phyloP scores from a whole-genome alignment of 805 yeast species.

The Pichia ethanolica region DNA sequence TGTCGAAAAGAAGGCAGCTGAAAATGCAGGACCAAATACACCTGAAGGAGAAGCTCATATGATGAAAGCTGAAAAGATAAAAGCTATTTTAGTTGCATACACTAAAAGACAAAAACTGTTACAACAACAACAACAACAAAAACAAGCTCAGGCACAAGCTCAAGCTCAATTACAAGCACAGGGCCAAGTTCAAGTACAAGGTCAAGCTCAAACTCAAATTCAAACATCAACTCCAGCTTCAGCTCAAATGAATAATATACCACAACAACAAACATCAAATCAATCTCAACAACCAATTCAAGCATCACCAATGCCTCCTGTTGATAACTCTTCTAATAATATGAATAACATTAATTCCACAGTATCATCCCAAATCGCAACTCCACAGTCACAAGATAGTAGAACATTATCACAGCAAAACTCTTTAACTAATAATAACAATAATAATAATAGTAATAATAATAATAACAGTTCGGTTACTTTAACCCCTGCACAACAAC shows the following conservation, averaged over 20 bases:
- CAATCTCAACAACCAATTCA: neutral
- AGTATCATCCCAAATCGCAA: neutral
- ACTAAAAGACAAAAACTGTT: constrained; percentile 22
- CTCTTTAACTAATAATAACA: neutral
- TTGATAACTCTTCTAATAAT: constrained; percentile 5
- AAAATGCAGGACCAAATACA: constrained; percentile 50
- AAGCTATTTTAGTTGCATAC: constrained; percentile 46
- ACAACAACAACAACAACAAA: constrained; percentile 27
- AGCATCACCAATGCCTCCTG: constrained; percentile 4
- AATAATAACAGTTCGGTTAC: constrained; percentile 7
- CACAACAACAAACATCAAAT: constrained; percentile 1
- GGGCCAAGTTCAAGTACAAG: constrained; percentile 6
- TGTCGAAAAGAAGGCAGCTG: constrained; percentile 54
- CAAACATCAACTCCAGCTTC: neutral
- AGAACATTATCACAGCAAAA: constrained; percentile 8
- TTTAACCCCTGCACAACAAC: constrained; percentile 17
- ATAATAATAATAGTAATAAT: neutral
- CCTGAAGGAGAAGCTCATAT: constrained; percentile 58
- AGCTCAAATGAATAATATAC: neutral
- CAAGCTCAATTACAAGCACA: constrained; percentile 6
- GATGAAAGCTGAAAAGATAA: constrained; percentile 56
- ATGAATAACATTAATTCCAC: neutral
- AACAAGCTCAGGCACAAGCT: constrained; percentile 14
- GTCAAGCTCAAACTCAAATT: constrained; percentile 6
- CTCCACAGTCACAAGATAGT: constrained; percentile 6